Evolutionary conservation across 179 eudicot genomes (phyloP).

Genomic region (Pouteria campechiana): DNA sequence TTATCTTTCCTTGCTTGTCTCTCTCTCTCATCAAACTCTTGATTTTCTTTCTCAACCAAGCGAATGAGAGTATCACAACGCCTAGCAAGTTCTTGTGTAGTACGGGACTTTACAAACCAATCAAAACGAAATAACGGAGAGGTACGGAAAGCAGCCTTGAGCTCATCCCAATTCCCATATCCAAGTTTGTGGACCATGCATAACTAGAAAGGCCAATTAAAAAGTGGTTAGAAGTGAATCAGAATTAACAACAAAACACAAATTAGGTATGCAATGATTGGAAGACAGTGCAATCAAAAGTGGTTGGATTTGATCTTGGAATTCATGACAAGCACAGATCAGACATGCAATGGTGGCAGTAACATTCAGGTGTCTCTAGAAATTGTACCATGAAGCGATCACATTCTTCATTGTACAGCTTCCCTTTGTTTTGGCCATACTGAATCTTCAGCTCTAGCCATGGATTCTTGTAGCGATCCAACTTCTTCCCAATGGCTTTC

Average conservation of each 20-base stretch:
- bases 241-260: not conserved
- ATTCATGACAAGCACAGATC: too few relatives aligned
- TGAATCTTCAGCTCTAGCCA: slow-evolving; percentile 96
- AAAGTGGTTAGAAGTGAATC: not conserved
- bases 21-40: slow-evolving; percentile 89
- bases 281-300: not conserved
- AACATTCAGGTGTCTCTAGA: not conserved
- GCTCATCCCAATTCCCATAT: slow-evolving; percentile 98
- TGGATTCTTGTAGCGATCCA: slow-evolving; percentile 94
- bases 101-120: slow-evolving; percentile 99
- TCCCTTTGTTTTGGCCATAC: slow-evolving; percentile 99
- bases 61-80: slow-evolving; percentile 94
- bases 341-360: too few relatives aligned
- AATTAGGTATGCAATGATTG: not conserved
- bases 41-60: slow-evolving; percentile 89
- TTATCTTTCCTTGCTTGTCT: slow-evolving; percentile 95
- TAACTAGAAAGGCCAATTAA: slow-evolving; percentile 28
- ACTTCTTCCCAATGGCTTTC: slow-evolving; percentile 94
- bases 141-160: slow-evolving; percentile 87
- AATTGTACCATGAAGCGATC: slow-evolving; percentile 90
- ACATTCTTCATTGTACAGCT: slow-evolving; percentile 94
- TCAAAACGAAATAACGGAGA: slow-evolving; percentile 91
- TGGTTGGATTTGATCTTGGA: too few relatives aligned
- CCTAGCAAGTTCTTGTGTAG: slow-evolving; percentile 96
- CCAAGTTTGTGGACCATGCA: slow-evolving; percentile 99